phyloP scores from a whole-genome alignment of 1,284 basidiomycete genomes.

The Waitea zeae region DNA sequence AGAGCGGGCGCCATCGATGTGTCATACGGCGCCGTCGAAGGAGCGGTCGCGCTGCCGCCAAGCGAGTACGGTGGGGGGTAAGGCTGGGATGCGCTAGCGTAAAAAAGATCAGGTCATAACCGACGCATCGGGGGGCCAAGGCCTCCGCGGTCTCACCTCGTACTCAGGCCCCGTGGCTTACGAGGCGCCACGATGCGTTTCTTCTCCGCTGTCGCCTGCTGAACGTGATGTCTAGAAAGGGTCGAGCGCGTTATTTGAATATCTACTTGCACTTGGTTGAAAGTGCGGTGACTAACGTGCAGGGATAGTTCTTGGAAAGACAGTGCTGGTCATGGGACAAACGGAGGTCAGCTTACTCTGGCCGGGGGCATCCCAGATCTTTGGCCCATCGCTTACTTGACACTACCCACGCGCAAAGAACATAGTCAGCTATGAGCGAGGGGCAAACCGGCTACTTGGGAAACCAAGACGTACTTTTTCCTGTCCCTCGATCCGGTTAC shows the following conservation, averaged over 20 bases:
- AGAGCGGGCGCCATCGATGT: too few species aligned
- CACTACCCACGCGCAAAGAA: slow-evolving; percentile 22
- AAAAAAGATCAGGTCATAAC: too few species aligned
- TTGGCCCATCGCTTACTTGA: slow-evolving; percentile 46
- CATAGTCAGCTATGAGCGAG: background rate
- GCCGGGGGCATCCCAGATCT: slow-evolving; percentile 1
- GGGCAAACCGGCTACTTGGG: slow-evolving; percentile 10
- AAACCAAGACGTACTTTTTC: too few species aligned
- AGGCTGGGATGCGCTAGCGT: too few species aligned
- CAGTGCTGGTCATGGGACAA: slow-evolving; percentile 36
- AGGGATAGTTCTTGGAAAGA: slow-evolving; percentile 63
- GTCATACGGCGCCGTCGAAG: too few species aligned
- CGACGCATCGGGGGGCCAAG: too few species aligned
- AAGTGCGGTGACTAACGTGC: slow-evolving; percentile 41
- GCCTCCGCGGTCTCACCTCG: slow-evolving; percentile 28
- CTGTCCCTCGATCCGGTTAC: slow-evolving; percentile 57
- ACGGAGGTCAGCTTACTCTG: background rate
- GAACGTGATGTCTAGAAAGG: slow-evolving; percentile 52
- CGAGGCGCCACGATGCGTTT: slow-evolving; percentile 37
- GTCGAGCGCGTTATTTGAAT: slow-evolving; percentile 8
- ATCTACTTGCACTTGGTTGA: slow-evolving; percentile 8
- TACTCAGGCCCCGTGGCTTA: slow-evolving; percentile 40
- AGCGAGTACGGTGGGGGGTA: too few species aligned
- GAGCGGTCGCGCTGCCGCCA: too few species aligned
- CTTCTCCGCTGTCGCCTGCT: slow-evolving; percentile 69